Evolutionary conservation across 345 rosid genomes (phyloP), one percentile per base, ranked within the genome.

Genomic region (Anastatica hierochuntica): DNA sequence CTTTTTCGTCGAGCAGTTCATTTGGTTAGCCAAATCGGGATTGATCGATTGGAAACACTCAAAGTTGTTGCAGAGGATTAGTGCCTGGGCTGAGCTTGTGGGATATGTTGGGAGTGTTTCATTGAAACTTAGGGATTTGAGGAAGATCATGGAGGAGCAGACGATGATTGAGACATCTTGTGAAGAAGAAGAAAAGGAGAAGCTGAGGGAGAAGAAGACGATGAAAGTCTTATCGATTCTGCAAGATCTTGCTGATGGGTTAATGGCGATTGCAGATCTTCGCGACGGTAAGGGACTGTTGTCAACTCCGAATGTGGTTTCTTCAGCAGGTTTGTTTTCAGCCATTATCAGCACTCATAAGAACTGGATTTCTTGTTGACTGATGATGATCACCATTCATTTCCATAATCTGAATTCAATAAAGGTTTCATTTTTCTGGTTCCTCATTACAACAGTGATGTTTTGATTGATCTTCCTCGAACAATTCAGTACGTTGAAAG

Each of bases 11-110:
- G 95, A 90, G 59, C 97, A 86, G 17, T 77, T 90, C 49, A 73
- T 84, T 15, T 90, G 98, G 98, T 63, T 87, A 53, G 70, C 84
- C 10, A 90, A 90, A 77, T 74, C 96, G 5, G 96, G 96, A 1
- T 63, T 90, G 34, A 81, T 90, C 68, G 88, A 87, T 16, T 58
- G 43, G 38, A 74, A 67, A 53, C 78, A 78, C 56, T 43, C 78
- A 27, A 74, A 69, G n/a, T 58, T 24, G 55, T 65, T 84, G 57
- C 87, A 81, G 44, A 75, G 53, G 60, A 54, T 82, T 6, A 87
- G 98, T 40, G 92, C 95, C 12, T 87, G 90, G 88, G 70, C 84
- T 8, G 96, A 90, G 58, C 78, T 87, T 14, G 58, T 76, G 8
- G 98, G 92, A 10, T 87, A 87, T 44, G 24, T 77, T 0, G 98